These are phyloP conservation scores for Diaporthe caulivora DNA, from an alignment of 2,329 filamentous ascomycete genomes.

Conservation along the genomic window DNA sequence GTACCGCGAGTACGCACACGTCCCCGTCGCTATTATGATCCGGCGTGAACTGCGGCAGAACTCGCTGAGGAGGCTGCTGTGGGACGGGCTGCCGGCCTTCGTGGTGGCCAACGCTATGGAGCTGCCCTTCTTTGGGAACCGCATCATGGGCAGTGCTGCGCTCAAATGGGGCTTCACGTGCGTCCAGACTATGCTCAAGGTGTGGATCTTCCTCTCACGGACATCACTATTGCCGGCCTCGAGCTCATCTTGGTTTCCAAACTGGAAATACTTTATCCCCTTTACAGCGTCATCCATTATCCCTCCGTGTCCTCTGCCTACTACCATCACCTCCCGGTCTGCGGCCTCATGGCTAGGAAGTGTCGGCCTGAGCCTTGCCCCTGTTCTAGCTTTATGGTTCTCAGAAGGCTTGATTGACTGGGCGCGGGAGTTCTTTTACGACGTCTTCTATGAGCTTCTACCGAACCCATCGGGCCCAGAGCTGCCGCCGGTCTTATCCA, in stretches of 20 bases:
- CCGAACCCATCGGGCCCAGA: constrained; percentile 34
- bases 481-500: background rate
- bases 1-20: constrained; percentile 62
- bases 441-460: constrained; percentile 28
- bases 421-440: constrained; percentile 41
- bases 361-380: constrained; percentile 57
- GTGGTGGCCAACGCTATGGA: constrained; percentile 47
- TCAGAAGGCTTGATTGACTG: constrained; percentile 20
- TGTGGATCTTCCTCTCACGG: constrained; percentile 66
- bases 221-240: constrained; percentile 59
- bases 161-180: constrained; percentile 45
- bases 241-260: constrained; percentile 56
- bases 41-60: constrained; percentile 50
- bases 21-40: constrained; percentile 61
- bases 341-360: constrained; percentile 59
- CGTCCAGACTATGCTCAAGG: constrained; percentile 62
- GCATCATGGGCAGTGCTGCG: constrained; percentile 27
- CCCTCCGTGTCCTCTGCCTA: constrained; percentile 56
- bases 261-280: constrained; percentile 64
- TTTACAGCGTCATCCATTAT: constrained; percentile 66
- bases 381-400: constrained; percentile 61
- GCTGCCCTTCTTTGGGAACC: constrained; percentile 17
- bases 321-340: constrained; percentile 53
- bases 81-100: constrained; percentile 56
- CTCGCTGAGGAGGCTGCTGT: constrained; percentile 49